These are phyloP conservation scores for Saccharomycopsis fermentans DNA, from an alignment of 805 yeast genomes.

Conservation along the genomic window DNA sequence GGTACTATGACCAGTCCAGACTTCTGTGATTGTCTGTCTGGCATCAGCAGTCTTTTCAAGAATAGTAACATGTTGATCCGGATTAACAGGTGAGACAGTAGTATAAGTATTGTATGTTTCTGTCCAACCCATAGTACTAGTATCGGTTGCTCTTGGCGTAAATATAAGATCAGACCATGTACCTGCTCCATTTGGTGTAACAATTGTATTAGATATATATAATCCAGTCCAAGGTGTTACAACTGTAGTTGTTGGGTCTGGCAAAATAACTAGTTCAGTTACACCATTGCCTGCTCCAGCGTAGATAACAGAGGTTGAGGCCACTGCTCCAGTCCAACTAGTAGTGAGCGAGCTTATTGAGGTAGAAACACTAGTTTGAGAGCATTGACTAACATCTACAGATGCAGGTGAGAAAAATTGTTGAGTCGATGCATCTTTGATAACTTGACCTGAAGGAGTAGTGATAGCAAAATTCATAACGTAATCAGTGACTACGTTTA, in stretches of 20 bases:
- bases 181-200: not conserved
- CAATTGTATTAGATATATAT: not conserved
- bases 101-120: not conserved
- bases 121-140: no score
- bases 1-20: no score
- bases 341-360: slow-evolving; percentile 2
- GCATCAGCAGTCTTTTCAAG: no score
- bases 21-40: no score
- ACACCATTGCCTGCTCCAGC: no score
- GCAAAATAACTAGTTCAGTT: not conserved
- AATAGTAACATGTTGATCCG: not conserved
- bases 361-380: not conserved
- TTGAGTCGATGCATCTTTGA: not conserved
- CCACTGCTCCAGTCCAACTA: slow-evolving; percentile 9
- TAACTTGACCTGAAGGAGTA: slow-evolving; percentile 4
- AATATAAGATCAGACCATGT: not conserved
- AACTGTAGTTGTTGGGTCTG: not conserved
- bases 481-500: slow-evolving; percentile 18
- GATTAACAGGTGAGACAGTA: not conserved
- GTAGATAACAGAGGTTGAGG: not conserved
- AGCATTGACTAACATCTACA: not conserved
- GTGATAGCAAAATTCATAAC: slow-evolving; percentile 14
- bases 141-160: no score
- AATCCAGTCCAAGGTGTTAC: not conserved
- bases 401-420: not conserved